Percentiles rank a stretch among this genome's conserved stretches.
Conservation (phyloP, 2,329 filamentous ascomycete species). For the Thielaviopsis euricoi region DNA sequence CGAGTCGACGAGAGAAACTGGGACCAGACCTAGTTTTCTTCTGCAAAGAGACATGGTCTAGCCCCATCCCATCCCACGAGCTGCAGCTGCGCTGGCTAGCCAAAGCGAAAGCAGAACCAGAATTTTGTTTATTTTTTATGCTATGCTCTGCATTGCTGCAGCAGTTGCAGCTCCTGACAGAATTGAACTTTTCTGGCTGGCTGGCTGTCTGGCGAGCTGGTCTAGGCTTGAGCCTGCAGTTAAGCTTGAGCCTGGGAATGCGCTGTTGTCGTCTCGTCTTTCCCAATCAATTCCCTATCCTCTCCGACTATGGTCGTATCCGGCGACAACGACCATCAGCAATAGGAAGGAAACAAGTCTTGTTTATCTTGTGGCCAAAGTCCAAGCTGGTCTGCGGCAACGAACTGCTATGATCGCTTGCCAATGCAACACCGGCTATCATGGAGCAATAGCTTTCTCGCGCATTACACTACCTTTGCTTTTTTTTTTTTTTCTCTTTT, state of each 20-base stretch:
- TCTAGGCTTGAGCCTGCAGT: no score
- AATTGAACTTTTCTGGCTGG: no score
- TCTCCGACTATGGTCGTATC: not conserved
- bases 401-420: not conserved
- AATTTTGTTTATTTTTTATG: not conserved
- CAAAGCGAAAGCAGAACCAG: not conserved
- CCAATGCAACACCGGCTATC: not conserved
- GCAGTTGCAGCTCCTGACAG: no score
- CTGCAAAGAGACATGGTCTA: slow-evolving; percentile 3
- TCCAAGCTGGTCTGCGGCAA: not conserved
- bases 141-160: no score
- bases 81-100: not conserved
- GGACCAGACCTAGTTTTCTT: not conserved
- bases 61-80: slow-evolving; percentile 1
- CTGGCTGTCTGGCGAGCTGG: no score
- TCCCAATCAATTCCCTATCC: not conserved
- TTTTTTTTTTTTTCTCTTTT: no score
- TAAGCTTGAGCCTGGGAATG: not conserved
- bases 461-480: not conserved
- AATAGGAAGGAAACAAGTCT: not conserved
- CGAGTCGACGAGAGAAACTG: no score
- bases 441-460: not conserved
- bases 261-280: not conserved
- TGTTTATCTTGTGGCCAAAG: not conserved
- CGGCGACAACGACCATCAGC: not conserved